A percentile compares a stretch with the other conserved stretches of the same genome.
These are phyloP conservation scores for Colletotrichum euphorbiae DNA, from an alignment of 2,329 filamentous ascomycete species.

Conservation along the genomic window DNA sequence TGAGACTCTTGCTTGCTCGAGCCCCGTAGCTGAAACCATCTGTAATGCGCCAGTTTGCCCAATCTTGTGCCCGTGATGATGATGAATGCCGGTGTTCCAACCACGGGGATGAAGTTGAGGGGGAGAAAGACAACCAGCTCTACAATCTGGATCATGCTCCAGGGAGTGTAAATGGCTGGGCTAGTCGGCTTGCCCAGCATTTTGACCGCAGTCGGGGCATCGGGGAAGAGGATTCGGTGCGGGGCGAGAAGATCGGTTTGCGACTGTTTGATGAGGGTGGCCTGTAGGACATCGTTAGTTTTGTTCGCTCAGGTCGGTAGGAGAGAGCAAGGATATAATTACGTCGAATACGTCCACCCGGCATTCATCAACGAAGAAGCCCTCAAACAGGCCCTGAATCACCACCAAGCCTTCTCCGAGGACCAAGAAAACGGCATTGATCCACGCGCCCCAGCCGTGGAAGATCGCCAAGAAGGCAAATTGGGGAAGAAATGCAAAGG, in stretches of 20 bases:
- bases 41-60: constrained; percentile 89
- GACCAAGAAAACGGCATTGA: constrained; percentile 88
- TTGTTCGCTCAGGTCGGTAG: not conserved
- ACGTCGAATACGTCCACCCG: constrained; percentile 88
- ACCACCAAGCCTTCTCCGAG: constrained; percentile 85
- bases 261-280: constrained; percentile 80
- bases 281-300: constrained; percentile 52
- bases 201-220: constrained; percentile 79
- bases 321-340: constrained; percentile 45
- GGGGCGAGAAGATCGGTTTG: constrained; percentile 75
- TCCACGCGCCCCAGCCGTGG: constrained; percentile 87
- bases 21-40: constrained; percentile 86
- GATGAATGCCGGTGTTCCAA: constrained; percentile 87
- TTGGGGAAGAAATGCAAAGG: constrained; percentile 89
- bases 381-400: constrained; percentile 77
- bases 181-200: constrained; percentile 85
- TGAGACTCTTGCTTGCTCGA: constrained; percentile 80
- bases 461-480: constrained; percentile 91
- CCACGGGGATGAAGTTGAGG: constrained; percentile 86
- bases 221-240: constrained; percentile 72
- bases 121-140: constrained; percentile 85
- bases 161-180: constrained; percentile 84
- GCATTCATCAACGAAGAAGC: constrained; percentile 83
- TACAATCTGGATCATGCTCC: constrained; percentile 89
- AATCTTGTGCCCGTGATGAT: constrained; percentile 87